Conservation (phyloP, 2,329 filamentous ascomycete species). For the Colletotrichum sp. region DNA sequence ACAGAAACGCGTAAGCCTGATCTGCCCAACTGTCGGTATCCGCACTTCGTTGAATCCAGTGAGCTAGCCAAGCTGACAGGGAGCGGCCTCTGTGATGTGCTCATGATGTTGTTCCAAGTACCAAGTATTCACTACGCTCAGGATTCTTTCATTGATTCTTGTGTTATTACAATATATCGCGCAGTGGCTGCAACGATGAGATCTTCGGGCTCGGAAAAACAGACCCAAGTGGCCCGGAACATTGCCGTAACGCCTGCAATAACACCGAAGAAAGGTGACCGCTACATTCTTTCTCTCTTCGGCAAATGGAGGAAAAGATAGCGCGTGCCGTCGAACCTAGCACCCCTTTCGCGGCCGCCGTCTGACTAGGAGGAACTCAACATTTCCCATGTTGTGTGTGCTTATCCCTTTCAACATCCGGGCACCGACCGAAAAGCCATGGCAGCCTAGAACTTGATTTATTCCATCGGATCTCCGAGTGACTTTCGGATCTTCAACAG, state of each 20-base stretch:
- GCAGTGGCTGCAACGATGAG: not conserved
- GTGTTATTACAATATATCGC: too few relatives aligned
- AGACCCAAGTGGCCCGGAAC: rapidly evolving
- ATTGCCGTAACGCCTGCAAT: not conserved
- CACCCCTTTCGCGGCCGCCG: rapidly evolving
- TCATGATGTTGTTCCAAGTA: not conserved
- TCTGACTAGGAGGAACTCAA: not conserved
- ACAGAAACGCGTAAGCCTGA: constrained; percentile 67
- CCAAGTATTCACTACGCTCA: rapidly evolving
- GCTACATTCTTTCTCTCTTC: not conserved
- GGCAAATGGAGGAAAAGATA: not conserved
- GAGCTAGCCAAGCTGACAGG: not conserved
- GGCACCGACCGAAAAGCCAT: not conserved
- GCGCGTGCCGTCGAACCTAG: not conserved
- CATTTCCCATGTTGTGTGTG: not conserved
- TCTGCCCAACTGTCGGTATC: constrained; percentile 60
- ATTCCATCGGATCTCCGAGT: not conserved
- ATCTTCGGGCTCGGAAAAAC: not conserved
- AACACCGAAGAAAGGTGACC: not conserved
- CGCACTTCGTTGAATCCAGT: constrained; percentile 36
- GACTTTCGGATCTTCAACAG: not conserved
- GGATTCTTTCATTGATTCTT: too few relatives aligned
- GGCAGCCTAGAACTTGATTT: not conserved
- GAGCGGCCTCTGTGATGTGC: not conserved
- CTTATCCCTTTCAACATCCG: rapidly evolving